Evolutionary conservation across 495 filamentous ascomycete genomes (phyloP).

Genomic region (Podospora comata): DNA sequence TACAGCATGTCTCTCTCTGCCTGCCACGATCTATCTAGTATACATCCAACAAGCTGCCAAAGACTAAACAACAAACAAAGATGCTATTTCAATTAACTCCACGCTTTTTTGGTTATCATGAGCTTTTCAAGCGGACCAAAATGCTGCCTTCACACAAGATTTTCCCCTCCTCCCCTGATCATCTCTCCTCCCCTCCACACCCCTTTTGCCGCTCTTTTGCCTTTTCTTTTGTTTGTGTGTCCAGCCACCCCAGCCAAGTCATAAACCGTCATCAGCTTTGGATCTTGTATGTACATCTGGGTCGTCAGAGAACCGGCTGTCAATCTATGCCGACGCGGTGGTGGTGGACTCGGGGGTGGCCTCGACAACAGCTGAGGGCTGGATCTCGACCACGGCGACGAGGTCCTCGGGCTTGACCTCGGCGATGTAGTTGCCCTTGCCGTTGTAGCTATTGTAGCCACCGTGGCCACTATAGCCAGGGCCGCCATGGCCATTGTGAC

Average conservation of each 20-base stretch:
- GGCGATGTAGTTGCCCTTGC: conserved; percentile 5
- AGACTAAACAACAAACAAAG: background rate
- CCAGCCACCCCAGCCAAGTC: background rate
- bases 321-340: background rate
- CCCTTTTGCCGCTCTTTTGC: background rate
- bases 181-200: background rate
- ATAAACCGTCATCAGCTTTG: background rate
- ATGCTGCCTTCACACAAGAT: background rate
- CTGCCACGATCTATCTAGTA: background rate
- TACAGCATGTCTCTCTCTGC: too few species aligned
- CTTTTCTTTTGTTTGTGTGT: background rate
- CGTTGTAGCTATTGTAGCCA: background rate
- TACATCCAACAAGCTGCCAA: background rate
- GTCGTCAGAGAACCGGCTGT: background rate
- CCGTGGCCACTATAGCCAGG: conserved; percentile 3
- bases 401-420: background rate
- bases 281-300: background rate
- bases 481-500: background rate
- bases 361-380: background rate
- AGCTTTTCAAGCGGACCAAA: conserved; percentile 1
- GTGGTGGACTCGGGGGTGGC: background rate
- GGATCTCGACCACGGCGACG: background rate
- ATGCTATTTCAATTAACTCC: background rate
- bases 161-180: background rate
- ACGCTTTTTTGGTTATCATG: conserved; percentile 3